Evolutionary conservation across 306 rosid species (phyloP), one percentile per base, ranked within the genome.

Genomic region (Hylodesmum podocarpum): DNA sequence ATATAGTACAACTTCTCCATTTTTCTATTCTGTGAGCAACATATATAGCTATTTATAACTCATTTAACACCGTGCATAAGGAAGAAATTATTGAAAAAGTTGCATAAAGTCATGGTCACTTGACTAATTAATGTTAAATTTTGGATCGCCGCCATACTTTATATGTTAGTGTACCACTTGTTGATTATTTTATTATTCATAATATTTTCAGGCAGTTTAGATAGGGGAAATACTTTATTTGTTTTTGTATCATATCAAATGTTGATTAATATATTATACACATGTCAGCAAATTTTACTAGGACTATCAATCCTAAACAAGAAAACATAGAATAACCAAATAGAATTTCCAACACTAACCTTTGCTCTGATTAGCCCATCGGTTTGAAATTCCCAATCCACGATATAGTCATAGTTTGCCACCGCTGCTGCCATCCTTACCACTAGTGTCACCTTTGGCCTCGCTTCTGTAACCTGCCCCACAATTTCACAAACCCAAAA

Each of bases 351-450:
- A 25, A 21, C n/a, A 72, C 82, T 31, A 41, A 94, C 98, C 96
- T 87, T 94, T 44, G 87, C 65, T 89, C 91, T 80, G 47, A 94
- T 94, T 2, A 94, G 76, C 1, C 98, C 98, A 64, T 91, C 98
- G 0, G 95, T 88, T 84, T 91, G 98, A 63, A 94, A 94, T 71
- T 94, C 97, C 98, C 98, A 94, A 41, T 94, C 98, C 14, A 90
- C 79, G 24, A 94, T 94, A 14, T 94, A 94, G 50, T 94, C 98
- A 43, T 94, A 94, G 81, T 94, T 94, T 2, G 96, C 97, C n/a
- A 94, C 96, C 0, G 96, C 82, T 2, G 97, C 97, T 54, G 88
- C 97, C 96, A 91, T 90, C 72, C 98, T 82, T 24, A 87, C 96
- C 84, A 91, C 98, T 3, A 94, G 78, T 0, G 97, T 91, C 81